A percentile compares a stretch with the other conserved stretches of the same genome.
These are phyloP conservation scores for Lachnellula suecica DNA, from an alignment of 2,329 filamentous ascomycete species.

Conservation along the genomic window DNA sequence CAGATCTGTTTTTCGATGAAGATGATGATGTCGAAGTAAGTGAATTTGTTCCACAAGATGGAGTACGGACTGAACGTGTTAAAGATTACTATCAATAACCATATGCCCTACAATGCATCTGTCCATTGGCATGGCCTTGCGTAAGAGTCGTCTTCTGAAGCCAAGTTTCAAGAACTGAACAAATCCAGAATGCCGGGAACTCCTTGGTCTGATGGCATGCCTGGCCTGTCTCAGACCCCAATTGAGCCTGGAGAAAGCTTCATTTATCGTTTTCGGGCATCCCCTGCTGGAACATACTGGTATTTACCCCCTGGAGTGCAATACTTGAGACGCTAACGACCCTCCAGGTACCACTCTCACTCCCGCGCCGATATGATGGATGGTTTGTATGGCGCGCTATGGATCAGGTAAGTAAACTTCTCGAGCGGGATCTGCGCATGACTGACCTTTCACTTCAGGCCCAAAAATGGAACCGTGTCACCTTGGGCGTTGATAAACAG, in stretches of 20 bases:
- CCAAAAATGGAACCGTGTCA: neutral
- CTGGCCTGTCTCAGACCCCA: slow-evolving; percentile 39
- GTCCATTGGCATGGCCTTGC: slow-evolving; percentile 41
- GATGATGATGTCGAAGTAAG: slow-evolving; percentile 8
- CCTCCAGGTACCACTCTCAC: slow-evolving; percentile 37
- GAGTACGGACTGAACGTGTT: neutral
- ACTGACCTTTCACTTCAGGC: no score
- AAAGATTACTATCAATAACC: slow-evolving; percentile 26
- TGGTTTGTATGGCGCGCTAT: slow-evolving; percentile 26
- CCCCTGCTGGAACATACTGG: slow-evolving; percentile 32
- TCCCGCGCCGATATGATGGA: slow-evolving; percentile 27
- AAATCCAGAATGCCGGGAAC: slow-evolving; percentile 23
- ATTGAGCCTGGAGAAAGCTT: slow-evolving; percentile 39
- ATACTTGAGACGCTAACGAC: no score
- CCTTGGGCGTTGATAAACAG: slow-evolving; percentile 11
- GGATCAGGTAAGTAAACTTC: slow-evolving; percentile 14
- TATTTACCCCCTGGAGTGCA: neutral
- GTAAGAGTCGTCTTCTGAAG: neutral
- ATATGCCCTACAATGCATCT: slow-evolving; percentile 33
- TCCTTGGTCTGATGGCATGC: slow-evolving; percentile 40
- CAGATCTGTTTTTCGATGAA: slow-evolving; percentile 34
- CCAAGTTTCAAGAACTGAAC: neutral
- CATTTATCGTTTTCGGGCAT: slow-evolving; percentile 38
- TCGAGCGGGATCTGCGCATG: neutral
- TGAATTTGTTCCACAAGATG: neutral